A percentile compares a stretch with the other conserved stretches of the same genome.
These are phyloP conservation scores for Trichoderma reesei DNA, from an alignment of 495 filamentous ascomycete genomes.

Conservation along the genomic window DNA sequence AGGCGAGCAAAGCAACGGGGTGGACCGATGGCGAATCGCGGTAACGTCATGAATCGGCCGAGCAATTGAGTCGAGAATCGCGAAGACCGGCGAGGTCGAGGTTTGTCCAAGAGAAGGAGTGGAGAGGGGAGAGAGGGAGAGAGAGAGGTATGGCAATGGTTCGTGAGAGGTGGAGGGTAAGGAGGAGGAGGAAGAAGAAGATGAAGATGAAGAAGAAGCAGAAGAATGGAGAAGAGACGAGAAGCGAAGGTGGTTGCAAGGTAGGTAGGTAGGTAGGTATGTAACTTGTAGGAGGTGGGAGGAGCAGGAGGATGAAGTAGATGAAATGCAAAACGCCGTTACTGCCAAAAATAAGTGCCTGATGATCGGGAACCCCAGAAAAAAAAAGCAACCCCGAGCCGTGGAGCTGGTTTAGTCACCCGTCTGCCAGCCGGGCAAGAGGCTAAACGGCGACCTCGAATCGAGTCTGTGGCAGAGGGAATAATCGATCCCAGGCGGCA, in stretches of 20 bases:
- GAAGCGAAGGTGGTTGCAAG: background rate
- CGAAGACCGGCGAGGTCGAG: background rate
- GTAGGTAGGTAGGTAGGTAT: background rate
- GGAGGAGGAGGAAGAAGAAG: background rate
- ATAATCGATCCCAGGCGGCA: background rate
- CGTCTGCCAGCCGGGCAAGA: background rate
- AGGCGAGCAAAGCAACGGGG: too few relatives aligned
- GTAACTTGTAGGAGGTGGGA: background rate
- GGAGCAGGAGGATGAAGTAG: background rate
- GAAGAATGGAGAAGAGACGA: background rate
- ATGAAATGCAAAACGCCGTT: too few relatives aligned
- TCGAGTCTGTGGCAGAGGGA: background rate
- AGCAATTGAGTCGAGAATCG: background rate
- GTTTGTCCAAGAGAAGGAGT: background rate
- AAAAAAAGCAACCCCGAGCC: too few relatives aligned
- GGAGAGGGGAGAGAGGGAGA: background rate
- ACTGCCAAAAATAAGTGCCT: too few relatives aligned
- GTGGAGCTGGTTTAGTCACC: background rate
- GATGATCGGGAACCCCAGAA: too few relatives aligned
- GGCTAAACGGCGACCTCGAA: background rate
- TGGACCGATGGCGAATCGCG: too few relatives aligned
- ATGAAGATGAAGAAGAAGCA: too few relatives aligned
- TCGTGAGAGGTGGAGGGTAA: background rate
- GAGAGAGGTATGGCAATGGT: background rate
- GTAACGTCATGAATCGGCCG: too few relatives aligned